These are phyloP conservation scores for Trichoderma sp. DNA, from an alignment of 2,329 filamentous ascomycete genomes.

Conservation along the genomic window DNA sequence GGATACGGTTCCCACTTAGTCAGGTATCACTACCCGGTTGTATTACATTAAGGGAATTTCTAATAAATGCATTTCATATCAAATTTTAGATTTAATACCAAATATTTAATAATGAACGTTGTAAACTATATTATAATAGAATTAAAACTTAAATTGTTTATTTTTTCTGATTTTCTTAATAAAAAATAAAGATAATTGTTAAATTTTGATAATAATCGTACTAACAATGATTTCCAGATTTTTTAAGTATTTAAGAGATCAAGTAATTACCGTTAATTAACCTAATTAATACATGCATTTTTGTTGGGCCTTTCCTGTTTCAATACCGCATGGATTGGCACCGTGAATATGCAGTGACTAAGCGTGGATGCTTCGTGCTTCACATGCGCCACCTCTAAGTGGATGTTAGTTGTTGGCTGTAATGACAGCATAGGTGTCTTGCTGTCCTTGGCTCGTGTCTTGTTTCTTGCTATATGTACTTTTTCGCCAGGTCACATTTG, in stretches of 20 bases:
- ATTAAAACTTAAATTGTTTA: background rate
- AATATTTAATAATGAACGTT: background rate
- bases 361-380: background rate
- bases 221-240: background rate
- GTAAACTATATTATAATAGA: background rate
- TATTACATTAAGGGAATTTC: background rate
- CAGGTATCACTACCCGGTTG: background rate
- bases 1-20: background rate
- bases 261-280: background rate
- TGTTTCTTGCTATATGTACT: background rate
- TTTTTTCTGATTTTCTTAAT: background rate
- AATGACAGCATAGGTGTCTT: constrained; percentile 3
- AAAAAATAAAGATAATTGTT: background rate
- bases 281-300: background rate
- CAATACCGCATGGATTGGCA: background rate
- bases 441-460: constrained; percentile 1
- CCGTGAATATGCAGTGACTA: constrained; percentile 1
- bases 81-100: background rate
- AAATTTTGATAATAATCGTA: background rate
- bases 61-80: too few relatives aligned
- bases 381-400: constrained; percentile 5
- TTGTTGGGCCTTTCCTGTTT: background rate
- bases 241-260: background rate
- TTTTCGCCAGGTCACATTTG: background rate
- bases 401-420: background rate